Conservation (phyloP, 2,329 filamentous ascomycete genomes). For the Tolypocladium album region DNA sequence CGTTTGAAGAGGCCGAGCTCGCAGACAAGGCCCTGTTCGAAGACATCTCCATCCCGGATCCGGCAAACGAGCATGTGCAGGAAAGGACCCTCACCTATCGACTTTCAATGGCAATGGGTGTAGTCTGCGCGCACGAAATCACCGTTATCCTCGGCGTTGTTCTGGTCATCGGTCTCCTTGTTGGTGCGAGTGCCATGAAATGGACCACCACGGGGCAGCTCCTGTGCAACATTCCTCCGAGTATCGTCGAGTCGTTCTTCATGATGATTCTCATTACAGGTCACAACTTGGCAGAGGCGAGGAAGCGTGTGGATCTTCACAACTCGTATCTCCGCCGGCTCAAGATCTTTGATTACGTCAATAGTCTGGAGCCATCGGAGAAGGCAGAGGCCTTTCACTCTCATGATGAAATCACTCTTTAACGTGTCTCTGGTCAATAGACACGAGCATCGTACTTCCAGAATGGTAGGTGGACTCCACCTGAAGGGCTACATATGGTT, state of each 20-base stretch:
- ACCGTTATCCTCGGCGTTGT: conserved; percentile 9
- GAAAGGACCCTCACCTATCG: conserved; percentile 6
- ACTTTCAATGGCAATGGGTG: conserved; percentile 9
- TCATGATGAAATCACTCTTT: background rate
- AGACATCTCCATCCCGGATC: conserved; percentile 5
- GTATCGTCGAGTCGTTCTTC: conserved; percentile 13
- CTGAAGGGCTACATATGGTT: background rate
- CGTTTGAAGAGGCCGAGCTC: conserved; percentile 5
- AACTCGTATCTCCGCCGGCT: conserved; percentile 26
- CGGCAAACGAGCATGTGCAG: background rate
- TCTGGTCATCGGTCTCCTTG: conserved; percentile 8
- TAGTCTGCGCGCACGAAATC: conserved; percentile 10
- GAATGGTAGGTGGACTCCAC: background rate
- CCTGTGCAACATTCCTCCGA: conserved; percentile 13
- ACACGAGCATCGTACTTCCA: background rate
- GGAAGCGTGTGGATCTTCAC: conserved; percentile 14
- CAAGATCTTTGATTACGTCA: conserved; percentile 26
- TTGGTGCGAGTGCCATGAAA: conserved; percentile 11
- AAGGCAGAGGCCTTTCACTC: background rate
- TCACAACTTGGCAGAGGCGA: conserved; percentile 10
- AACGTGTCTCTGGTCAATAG: background rate
- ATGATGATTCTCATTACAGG: conserved; percentile 15
- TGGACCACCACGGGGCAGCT: conserved; percentile 12
- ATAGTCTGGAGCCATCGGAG: conserved; percentile 12
- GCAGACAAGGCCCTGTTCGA: conserved; percentile 7